phyloP scores from a whole-genome alignment of 192 early-diverging fungal species.

The Umbelopsis vinacea region DNA sequence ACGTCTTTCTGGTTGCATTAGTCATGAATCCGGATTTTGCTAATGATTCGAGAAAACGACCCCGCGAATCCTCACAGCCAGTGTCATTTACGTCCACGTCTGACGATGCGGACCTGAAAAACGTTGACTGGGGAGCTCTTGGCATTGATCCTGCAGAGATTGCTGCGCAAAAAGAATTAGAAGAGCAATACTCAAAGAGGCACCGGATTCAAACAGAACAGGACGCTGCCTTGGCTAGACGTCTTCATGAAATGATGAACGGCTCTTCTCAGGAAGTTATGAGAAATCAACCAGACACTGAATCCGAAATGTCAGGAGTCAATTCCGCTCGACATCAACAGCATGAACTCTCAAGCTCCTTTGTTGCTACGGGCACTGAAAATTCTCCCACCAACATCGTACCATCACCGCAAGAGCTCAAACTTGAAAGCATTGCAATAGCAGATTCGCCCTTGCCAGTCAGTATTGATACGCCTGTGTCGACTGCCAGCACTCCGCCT shows the following conservation, averaged over 20 bases:
- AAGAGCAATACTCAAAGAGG: neutral
- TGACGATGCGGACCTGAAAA: neutral
- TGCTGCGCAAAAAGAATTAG: neutral
- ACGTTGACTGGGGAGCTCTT: neutral
- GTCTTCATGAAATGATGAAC: neutral
- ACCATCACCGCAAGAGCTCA: neutral
- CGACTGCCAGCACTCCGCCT: neutral
- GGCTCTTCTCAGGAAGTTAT: neutral
- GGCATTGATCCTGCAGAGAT: conserved; percentile 28
- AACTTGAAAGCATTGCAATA: neutral
- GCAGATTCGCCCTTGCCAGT: neutral
- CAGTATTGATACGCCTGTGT: neutral
- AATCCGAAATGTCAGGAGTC: neutral
- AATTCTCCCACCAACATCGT: no score
- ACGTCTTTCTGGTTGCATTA: neutral
- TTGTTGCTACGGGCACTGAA: no score
- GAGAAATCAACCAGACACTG: no score
- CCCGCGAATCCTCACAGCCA: neutral
- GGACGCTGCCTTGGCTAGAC: neutral
- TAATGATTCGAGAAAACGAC: neutral
- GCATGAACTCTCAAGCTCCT: neutral
- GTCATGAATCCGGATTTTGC: neutral
- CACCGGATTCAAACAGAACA: neutral
- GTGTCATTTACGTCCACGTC: neutral
- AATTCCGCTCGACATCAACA: neutral